Evolutionary conservation across 495 filamentous ascomycete species (phyloP).

Genomic region (Hypoxylon lenormandii): DNA sequence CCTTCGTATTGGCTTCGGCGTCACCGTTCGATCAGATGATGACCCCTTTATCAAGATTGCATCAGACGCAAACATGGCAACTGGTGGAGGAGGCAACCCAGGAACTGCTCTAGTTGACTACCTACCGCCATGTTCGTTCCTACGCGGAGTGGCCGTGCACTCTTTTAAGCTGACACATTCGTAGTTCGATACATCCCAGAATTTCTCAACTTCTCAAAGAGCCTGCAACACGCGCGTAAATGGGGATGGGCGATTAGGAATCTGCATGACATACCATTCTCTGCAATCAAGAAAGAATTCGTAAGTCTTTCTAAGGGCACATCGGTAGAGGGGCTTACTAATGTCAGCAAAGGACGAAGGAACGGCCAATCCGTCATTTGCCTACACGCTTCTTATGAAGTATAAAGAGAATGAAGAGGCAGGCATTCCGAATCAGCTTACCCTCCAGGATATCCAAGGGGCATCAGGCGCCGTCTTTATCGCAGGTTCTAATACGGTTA

Average conservation of each 20-base stretch:
- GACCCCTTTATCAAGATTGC: slow-evolving; percentile 62
- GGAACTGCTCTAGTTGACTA: slow-evolving; percentile 60
- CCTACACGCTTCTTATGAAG: slow-evolving; percentile 49
- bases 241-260: slow-evolving; percentile 54
- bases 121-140: slow-evolving; percentile 48
- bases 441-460: slow-evolving; percentile 62
- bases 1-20: slow-evolving; percentile 61
- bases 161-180: slow-evolving; percentile 14
- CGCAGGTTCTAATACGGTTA: slow-evolving; percentile 63
- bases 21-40: slow-evolving; percentile 55
- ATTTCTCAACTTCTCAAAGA: slow-evolving; percentile 59
- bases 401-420: slow-evolving; percentile 40
- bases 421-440: slow-evolving; percentile 52
- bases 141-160: slow-evolving; percentile 31
- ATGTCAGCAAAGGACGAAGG: slow-evolving; percentile 39
- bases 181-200: slow-evolving; percentile 55
- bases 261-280: slow-evolving; percentile 50
- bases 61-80: slow-evolving; percentile 57
- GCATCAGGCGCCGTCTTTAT: slow-evolving; percentile 64
- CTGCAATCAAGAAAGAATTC: slow-evolving; percentile 44
- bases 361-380: slow-evolving; percentile 49
- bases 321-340: background rate
- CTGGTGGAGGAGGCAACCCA: slow-evolving; percentile 58
- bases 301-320: slow-evolving; percentile 25
- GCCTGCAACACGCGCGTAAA: slow-evolving; percentile 53